phyloP scores from a whole-genome alignment of 2,329 filamentous ascomycete genomes.

The Gremmenia infestans region DNA sequence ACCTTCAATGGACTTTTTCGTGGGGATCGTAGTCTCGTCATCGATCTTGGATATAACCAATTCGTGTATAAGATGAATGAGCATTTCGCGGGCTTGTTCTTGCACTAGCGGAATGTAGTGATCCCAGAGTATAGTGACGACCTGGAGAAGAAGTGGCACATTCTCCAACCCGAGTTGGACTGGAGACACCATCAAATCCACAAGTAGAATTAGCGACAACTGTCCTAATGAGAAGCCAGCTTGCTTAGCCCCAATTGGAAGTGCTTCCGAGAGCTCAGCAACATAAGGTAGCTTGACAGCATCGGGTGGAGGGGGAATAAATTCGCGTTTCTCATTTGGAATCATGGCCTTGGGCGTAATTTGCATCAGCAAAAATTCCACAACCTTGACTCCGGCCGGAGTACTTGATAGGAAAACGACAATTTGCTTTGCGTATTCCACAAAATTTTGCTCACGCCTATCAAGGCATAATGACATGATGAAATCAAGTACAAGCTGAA shows the following conservation, averaged over 20 bases:
- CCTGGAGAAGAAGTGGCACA: constrained; percentile 81
- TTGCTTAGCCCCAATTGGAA: constrained; percentile 87
- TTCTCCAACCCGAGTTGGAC: constrained; percentile 74
- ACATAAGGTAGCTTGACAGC: constrained; percentile 77
- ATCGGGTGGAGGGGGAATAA: constrained; percentile 66
- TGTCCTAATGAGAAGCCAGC: constrained; percentile 90
- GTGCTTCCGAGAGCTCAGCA: constrained; percentile 71
- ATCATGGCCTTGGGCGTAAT: constrained; percentile 97
- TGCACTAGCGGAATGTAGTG: constrained; percentile 94
- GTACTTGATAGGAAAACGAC: constrained; percentile 92
- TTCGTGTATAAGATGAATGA: constrained; percentile 95
- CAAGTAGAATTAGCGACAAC: constrained; percentile 84
- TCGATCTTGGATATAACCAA: constrained; percentile 79
- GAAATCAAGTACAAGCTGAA: constrained; percentile 90
- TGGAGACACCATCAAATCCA: constrained; percentile 93
- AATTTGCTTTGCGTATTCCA: constrained; percentile 96
- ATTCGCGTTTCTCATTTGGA: constrained; percentile 73
- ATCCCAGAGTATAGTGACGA: constrained; percentile 93
- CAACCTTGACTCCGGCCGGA: constrained; percentile 79
- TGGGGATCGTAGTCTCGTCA: constrained; percentile 54
- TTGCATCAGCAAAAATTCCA: constrained; percentile 88
- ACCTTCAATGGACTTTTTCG: constrained; percentile 75
- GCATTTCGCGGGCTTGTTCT: constrained; percentile 94
- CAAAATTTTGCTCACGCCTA: constrained; percentile 93
- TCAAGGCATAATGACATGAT: constrained; percentile 93